Percentiles rank a stretch among this genome's conserved stretches.
phyloP scores from a whole-genome alignment of 495 filamentous ascomycete genomes.

The Hamigera avellanea region DNA sequence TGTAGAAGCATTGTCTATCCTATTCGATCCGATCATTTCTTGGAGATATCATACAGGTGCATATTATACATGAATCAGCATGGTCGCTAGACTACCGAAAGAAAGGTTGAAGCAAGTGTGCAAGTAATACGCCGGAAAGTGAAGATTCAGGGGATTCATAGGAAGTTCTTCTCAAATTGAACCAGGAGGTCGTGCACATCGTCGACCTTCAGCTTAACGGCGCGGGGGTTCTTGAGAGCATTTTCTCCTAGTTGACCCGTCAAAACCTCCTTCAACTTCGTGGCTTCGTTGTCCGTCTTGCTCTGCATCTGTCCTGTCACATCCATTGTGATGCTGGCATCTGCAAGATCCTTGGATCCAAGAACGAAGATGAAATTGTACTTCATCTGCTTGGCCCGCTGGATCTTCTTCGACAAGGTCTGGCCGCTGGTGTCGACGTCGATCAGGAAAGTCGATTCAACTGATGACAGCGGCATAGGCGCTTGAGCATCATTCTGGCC shows the following conservation, averaged over 20 bases:
- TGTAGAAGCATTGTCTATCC: too few relatives aligned
- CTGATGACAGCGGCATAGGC: conserved; percentile 23
- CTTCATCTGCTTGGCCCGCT: conserved; percentile 57
- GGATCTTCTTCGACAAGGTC: conserved; percentile 55
- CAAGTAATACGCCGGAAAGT: too few relatives aligned
- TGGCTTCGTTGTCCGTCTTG: conserved; percentile 18
- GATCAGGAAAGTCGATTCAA: conserved; percentile 46
- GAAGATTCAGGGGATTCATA: not conserved
- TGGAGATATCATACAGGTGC: too few relatives aligned
- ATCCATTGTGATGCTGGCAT: conserved; percentile 32
- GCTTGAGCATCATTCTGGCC: conserved; percentile 6
- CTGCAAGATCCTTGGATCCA: conserved; percentile 44
- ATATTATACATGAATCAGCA: too few relatives aligned
- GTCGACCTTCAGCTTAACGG: conserved; percentile 25
- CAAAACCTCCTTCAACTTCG: conserved; percentile 22
- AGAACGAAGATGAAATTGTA: conserved; percentile 69
- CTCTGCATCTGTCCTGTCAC: conserved; percentile 35
- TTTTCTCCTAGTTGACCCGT: conserved; percentile 14
- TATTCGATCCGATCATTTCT: too few relatives aligned
- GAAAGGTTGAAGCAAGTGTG: too few relatives aligned
- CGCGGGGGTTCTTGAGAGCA: conserved; percentile 25
- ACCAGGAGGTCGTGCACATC: conserved; percentile 29
- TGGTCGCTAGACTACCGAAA: too few relatives aligned
- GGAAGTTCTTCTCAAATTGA: conserved; percentile 28
- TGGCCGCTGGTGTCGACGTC: conserved; percentile 59